A percentile compares a stretch with the other conserved stretches of the same genome.
These are phyloP conservation scores for Nicotiana knightiana DNA, from an alignment of 257 asterid genomes.

Conservation along the genomic window DNA sequence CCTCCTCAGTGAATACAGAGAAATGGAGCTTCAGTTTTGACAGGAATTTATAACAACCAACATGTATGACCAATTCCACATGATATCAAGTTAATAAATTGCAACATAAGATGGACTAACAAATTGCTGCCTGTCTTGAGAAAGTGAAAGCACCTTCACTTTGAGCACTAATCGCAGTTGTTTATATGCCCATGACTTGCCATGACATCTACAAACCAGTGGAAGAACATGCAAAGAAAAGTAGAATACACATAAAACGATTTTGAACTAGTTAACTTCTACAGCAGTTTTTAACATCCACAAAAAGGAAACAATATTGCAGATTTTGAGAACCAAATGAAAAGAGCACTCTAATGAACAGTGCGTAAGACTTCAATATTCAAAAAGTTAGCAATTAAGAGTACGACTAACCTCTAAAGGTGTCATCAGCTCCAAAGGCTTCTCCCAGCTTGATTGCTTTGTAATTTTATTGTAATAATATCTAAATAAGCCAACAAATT, in stretches of 20 bases:
- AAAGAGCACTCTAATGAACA: constrained; percentile 12
- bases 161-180: constrained; percentile 77
- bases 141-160: constrained; percentile 84
- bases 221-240: constrained; percentile 81
- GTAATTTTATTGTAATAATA: constrained; percentile 85
- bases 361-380: constrained; percentile 9
- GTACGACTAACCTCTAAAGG: constrained; percentile 77
- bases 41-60: not conserved
- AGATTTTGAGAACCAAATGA: constrained; percentile 26
- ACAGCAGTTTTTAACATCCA: constrained; percentile 41
- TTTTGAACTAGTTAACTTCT: constrained; percentile 30
- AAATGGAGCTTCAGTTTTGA: not conserved
- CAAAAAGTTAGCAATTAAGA: constrained; percentile 16
- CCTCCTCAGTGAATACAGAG: not conserved
- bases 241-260: constrained; percentile 53
- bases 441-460: constrained; percentile 97
- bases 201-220: constrained; percentile 90
- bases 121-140: constrained; percentile 82
- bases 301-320: constrained; percentile 22
- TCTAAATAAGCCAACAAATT: constrained; percentile 32
- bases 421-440: constrained; percentile 93
- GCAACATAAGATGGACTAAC: constrained; percentile 42
- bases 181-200: constrained; percentile 73
- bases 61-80: constrained; percentile 21
- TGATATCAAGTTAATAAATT: constrained; percentile 32